These are phyloP conservation scores for Trypanosomatidae sp. DNA, from an alignment of 208 protist genomes.

Conservation along the genomic window DNA sequence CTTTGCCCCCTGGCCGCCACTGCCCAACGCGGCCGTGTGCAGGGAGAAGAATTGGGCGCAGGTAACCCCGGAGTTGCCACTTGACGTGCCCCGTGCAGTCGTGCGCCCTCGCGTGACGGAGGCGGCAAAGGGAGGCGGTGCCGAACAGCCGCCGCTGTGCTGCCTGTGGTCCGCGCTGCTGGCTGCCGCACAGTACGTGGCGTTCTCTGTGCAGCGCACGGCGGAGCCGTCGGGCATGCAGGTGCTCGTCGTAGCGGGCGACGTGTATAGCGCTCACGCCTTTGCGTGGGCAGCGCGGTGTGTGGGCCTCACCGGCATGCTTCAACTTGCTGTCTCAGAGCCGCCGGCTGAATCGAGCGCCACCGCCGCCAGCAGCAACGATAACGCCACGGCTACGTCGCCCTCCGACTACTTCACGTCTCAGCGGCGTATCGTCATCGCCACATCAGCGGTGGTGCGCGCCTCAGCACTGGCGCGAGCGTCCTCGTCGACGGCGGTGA, in stretches of 20 bases:
- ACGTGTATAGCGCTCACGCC: slow-evolving; percentile 61
- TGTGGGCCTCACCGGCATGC: slow-evolving; percentile 38
- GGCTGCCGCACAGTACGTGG: slow-evolving; percentile 56
- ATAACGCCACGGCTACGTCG: background rate
- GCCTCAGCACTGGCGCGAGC: slow-evolving; percentile 4
- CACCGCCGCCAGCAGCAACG: background rate
- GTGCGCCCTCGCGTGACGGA: slow-evolving; percentile 28
- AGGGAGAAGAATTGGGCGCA: slow-evolving; percentile 15
- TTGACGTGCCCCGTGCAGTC: slow-evolving; percentile 40
- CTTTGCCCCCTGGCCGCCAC: slow-evolving; percentile 37
- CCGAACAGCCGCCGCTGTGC: background rate
- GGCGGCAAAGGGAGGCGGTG: background rate
- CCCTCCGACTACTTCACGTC: slow-evolving; percentile 39
- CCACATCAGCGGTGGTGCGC: slow-evolving; percentile 49
- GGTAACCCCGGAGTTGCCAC: slow-evolving; percentile 33
- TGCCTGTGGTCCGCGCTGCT: slow-evolving; percentile 61
- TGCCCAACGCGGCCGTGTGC: slow-evolving; percentile 29
- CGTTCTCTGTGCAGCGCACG: slow-evolving; percentile 15
- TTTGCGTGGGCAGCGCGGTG: slow-evolving; percentile 81
- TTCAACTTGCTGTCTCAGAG: slow-evolving; percentile 42
- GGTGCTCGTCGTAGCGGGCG: slow-evolving; percentile 60
- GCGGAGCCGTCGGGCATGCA: slow-evolving; percentile 15
- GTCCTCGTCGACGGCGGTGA: slow-evolving; percentile 10
- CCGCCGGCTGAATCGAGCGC: background rate
- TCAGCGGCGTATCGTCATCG: slow-evolving; percentile 49